Conservation (phyloP, 148 eudicot genomes). For the Euryodendron excelsum region DNA sequence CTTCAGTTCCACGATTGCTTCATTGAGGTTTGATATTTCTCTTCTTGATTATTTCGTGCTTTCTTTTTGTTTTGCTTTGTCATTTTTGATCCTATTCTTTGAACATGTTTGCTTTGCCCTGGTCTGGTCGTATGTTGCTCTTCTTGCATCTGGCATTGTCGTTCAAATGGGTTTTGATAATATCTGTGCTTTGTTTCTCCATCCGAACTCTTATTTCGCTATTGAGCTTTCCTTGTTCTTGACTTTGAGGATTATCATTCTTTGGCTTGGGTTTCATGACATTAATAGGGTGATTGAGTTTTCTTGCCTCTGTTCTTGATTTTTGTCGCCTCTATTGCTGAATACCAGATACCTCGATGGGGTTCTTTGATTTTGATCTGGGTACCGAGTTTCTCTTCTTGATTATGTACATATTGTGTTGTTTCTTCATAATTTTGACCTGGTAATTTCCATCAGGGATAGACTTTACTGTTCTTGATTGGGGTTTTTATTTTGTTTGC, state of each 20-base stretch:
- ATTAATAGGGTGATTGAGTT: too few relatives aligned
- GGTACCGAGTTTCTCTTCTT: background rate
- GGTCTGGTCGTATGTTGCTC: background rate
- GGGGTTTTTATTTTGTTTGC: background rate
- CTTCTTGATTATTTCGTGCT: background rate
- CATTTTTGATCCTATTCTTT: background rate
- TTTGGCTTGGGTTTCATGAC: too few relatives aligned
- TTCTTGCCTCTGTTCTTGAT: too few relatives aligned
- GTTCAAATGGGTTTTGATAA: background rate
- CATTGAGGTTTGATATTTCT: conserved; percentile 5
- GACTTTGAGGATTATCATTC: too few relatives aligned
- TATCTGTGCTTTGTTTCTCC: too few relatives aligned
- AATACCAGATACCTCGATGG: too few relatives aligned
- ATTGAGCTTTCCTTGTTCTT: too few relatives aligned
- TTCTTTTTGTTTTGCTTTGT: background rate
- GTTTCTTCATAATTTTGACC: background rate
- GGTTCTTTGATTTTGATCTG: too few relatives aligned
- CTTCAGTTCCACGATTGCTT: conserved; percentile 15
- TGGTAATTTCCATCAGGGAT: background rate
- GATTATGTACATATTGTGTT: background rate
- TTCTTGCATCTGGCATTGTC: conserved; percentile 3
- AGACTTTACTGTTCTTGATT: background rate
- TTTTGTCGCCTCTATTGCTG: too few relatives aligned
- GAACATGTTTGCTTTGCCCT: too few relatives aligned
- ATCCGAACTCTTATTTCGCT: too few relatives aligned